A percentile compares a stretch with the other conserved stretches of the same genome.
phyloP scores from a whole-genome alignment of 179 eudicot species.

The Vitellaria paradoxa region DNA sequence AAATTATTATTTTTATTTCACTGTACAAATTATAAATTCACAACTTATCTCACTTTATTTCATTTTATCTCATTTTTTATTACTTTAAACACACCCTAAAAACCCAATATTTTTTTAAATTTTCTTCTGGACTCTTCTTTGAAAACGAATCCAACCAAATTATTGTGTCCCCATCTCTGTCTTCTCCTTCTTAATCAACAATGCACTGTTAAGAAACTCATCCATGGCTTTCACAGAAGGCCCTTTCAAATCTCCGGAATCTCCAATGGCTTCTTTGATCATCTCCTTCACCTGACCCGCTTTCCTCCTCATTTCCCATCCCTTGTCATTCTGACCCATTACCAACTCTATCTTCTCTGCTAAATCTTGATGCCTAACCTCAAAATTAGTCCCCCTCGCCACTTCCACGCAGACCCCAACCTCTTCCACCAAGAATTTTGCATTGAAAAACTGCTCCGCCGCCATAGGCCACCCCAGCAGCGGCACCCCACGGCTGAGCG shows the following conservation, averaged over 20 bases:
- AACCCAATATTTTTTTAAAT: too few relatives aligned
- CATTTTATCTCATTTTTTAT: too few relatives aligned
- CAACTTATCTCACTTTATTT: too few relatives aligned
- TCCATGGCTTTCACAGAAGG: conserved; percentile 44
- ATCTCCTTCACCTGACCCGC: conserved; percentile 19
- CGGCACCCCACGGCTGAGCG: conserved; percentile 30
- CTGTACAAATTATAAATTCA: too few relatives aligned
- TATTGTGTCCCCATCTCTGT: neutral
- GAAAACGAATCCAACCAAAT: too few relatives aligned
- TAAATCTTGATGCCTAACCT: conserved; percentile 25
- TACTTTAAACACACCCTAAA: too few relatives aligned
- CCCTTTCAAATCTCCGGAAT: conserved; percentile 27
- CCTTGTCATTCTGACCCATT: conserved; percentile 24
- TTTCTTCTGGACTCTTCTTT: too few relatives aligned
- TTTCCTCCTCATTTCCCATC: conserved; percentile 31
- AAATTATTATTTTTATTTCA: too few relatives aligned
- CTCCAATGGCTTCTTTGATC: conserved; percentile 24
- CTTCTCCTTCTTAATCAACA: conserved; percentile 16
- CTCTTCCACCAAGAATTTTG: conserved; percentile 32
- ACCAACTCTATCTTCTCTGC: conserved; percentile 28
- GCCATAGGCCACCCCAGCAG: conserved; percentile 39
- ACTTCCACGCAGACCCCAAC: conserved; percentile 40
- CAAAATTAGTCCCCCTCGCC: conserved; percentile 28
- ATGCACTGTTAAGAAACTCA: conserved; percentile 29
- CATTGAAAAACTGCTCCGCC: conserved; percentile 36